A percentile compares a stretch with the other conserved stretches of the same genome.
These are phyloP conservation scores for Globisporangium cederbergense DNA, from an alignment of 352 stramenopile genomes.

Conservation along the genomic window DNA sequence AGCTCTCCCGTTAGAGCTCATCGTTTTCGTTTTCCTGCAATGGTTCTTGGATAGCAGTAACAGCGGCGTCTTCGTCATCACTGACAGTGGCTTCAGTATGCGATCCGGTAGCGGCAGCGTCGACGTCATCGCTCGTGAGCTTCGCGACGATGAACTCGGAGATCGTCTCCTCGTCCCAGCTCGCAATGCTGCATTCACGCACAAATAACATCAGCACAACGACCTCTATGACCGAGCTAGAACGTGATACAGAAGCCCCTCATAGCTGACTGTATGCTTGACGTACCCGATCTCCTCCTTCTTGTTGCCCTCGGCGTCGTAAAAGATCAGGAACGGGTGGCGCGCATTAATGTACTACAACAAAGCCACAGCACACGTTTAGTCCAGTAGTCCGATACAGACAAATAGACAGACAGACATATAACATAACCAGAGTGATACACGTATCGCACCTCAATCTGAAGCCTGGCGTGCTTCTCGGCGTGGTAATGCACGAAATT, in stretches of 20 bases:
- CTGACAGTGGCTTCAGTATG: neutral
- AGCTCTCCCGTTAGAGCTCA: constrained; percentile 12
- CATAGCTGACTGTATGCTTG: neutral
- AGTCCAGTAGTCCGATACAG: no score
- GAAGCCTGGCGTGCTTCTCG: constrained; percentile 33
- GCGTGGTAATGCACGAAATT: constrained; percentile 64
- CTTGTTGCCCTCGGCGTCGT: constrained; percentile 41
- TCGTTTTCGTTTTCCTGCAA: constrained; percentile 24
- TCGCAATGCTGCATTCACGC: constrained; percentile 40
- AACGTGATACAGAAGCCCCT: no score
- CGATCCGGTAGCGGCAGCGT: constrained; percentile 3
- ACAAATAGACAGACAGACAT: neutral
- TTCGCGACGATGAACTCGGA: constrained; percentile 69
- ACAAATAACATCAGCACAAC: no score
- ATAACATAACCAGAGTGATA: neutral
- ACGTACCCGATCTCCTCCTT: constrained; percentile 63
- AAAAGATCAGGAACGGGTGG: constrained; percentile 65
- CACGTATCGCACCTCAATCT: constrained; percentile 30
- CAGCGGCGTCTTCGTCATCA: neutral
- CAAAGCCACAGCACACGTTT: neutral
- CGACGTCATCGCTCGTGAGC: constrained; percentile 29
- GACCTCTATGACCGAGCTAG: no score
- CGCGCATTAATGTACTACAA: constrained; percentile 32
- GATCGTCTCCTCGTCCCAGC: constrained; percentile 74
- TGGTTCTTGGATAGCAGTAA: constrained; percentile 7